Conservation (phyloP, 495 filamentous ascomycete genomes). For the Penicillium samsonianum region DNA sequence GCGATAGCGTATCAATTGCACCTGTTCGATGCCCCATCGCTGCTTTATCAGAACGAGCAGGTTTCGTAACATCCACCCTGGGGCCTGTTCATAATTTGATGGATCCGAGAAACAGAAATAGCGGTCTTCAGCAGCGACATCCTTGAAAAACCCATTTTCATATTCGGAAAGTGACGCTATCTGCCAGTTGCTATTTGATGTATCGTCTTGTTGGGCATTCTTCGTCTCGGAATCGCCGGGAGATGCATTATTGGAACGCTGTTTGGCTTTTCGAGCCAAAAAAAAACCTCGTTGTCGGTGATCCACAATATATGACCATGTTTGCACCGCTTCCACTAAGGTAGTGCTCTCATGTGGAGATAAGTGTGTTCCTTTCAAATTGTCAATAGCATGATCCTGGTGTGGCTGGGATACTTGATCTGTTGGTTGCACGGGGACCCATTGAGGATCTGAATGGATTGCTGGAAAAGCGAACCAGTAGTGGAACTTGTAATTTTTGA, state of each 20-base stretch:
- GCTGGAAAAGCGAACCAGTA: slow-evolving; percentile 97
- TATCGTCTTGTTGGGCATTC: neutral
- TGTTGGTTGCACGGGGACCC: slow-evolving; percentile 52
- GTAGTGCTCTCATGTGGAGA: slow-evolving; percentile 65
- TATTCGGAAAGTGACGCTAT: slow-evolving; percentile 73
- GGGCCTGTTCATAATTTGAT: slow-evolving; percentile 80
- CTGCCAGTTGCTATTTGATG: slow-evolving; percentile 54
- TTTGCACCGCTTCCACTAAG: slow-evolving; percentile 76
- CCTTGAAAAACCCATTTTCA: slow-evolving; percentile 84
- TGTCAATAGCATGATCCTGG: slow-evolving; percentile 23
- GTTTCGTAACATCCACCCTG: slow-evolving; percentile 92
- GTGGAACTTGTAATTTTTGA: slow-evolving; percentile 93
- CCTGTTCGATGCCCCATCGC: slow-evolving; percentile 72
- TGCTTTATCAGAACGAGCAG: slow-evolving; percentile 82
- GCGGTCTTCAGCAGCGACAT: slow-evolving; percentile 64
- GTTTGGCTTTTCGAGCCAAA: slow-evolving; percentile 70
- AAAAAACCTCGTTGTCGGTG: slow-evolving; percentile 90
- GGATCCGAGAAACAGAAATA: slow-evolving; percentile 89
- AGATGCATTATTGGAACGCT: slow-evolving; percentile 4
- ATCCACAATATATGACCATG: slow-evolving; percentile 81
- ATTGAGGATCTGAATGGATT: slow-evolving; percentile 80
- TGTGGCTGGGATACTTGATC: slow-evolving; percentile 7
- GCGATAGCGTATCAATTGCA: slow-evolving; percentile 88
- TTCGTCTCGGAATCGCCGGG: neutral
- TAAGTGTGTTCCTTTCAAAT: slow-evolving; percentile 44